Evolutionary conservation across 2,329 filamentous ascomycete genomes (phyloP), one percentile per base, ranked within the genome.

Genomic region (Trichoderma sp.): DNA sequence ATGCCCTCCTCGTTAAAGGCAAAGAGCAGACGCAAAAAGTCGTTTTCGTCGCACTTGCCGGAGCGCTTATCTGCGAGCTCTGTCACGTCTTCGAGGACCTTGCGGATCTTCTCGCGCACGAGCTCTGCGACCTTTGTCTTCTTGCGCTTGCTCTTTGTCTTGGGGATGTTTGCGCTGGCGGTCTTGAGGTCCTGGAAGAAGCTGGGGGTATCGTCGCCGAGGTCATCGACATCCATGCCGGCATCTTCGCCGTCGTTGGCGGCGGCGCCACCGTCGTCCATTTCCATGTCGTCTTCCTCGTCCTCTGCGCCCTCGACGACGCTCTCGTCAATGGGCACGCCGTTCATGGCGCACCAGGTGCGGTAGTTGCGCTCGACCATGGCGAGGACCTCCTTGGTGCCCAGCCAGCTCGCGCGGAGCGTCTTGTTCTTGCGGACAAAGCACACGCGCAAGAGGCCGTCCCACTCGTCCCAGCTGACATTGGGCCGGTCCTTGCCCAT

Each of bases 401-500:
- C 91, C 63, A 96, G 83, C 82, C 94, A 97, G 70, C 89, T 91
- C 5, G 93, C 91, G 49, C 94, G 86, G 66, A 98, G 83, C 1
- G 93, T 97, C 79, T 94, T 93, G 81, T 98, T 98, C 83, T 97
- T 96, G 73, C 96, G 85, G 71, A 86, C 86, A 73, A 84, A 82
- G 73, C 79, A 81, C 74, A 97, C 97, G 70, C 90, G 85, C 71
- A 98, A 80, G 77, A 98, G 84, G 11, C 95, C 94, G 77, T 98
- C 95, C 90, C 94, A 97, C 79, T 98, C 96, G 65, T 96, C 93
- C 81, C 95, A 98, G 77, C 89, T 92, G 72, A 98, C 94, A 74
- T 93, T 90, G 65, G 95, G 95, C 46, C 93, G 84, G 72, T 90
- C 87, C 59, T 81, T 83, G 13, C 94, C 94, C 46, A 87, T 86